Evolutionary conservation across 2,329 filamentous ascomycete genomes (phyloP).

Genomic region (Aspergillus sp.): DNA sequence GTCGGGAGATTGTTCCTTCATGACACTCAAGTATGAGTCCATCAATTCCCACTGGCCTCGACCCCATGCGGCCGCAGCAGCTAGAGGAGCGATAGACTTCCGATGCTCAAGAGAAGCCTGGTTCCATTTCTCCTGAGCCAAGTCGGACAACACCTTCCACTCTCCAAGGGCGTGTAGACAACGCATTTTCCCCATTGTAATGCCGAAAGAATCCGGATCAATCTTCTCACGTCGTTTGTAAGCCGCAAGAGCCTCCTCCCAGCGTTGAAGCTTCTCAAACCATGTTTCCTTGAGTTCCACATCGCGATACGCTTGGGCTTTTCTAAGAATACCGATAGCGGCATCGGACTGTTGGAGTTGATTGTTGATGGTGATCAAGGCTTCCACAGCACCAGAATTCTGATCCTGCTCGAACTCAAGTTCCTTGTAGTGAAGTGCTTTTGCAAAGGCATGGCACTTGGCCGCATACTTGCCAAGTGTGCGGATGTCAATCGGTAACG

Average conservation of each 20-base stretch:
- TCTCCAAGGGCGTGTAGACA: slow-evolving; percentile 96
- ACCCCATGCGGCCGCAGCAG: slow-evolving; percentile 94
- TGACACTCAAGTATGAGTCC: slow-evolving; percentile 93
- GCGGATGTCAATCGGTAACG: slow-evolving; percentile 93
- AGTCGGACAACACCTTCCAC: slow-evolving; percentile 87
- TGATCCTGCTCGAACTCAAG: slow-evolving; percentile 97
- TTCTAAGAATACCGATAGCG: slow-evolving; percentile 93
- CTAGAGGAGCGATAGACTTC: slow-evolving; percentile 85
- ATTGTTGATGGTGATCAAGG: slow-evolving; percentile 98
- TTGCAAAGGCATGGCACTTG: slow-evolving; percentile 96
- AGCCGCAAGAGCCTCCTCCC: slow-evolving; percentile 93
- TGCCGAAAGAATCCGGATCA: slow-evolving; percentile 77
- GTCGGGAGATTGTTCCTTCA: slow-evolving; percentile 92
- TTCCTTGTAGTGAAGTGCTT: slow-evolving; percentile 98
- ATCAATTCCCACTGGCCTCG: slow-evolving; percentile 96
- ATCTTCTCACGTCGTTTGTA: slow-evolving; percentile 84
- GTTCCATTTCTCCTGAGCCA: slow-evolving; percentile 92
- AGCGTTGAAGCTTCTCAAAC: slow-evolving; percentile 97
- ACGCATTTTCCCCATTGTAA: slow-evolving; percentile 99
- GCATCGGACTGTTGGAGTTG: slow-evolving; percentile 98
- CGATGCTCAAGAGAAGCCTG: slow-evolving; percentile 85
- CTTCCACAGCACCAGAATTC: slow-evolving; percentile 91
- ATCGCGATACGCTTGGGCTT: slow-evolving; percentile 92
- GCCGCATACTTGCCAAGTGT: slow-evolving; percentile 92
- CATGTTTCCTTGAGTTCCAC: slow-evolving; percentile 96